phyloP scores from a whole-genome alignment of 768 basidiomycete species.

The Postia placenta region DNA sequence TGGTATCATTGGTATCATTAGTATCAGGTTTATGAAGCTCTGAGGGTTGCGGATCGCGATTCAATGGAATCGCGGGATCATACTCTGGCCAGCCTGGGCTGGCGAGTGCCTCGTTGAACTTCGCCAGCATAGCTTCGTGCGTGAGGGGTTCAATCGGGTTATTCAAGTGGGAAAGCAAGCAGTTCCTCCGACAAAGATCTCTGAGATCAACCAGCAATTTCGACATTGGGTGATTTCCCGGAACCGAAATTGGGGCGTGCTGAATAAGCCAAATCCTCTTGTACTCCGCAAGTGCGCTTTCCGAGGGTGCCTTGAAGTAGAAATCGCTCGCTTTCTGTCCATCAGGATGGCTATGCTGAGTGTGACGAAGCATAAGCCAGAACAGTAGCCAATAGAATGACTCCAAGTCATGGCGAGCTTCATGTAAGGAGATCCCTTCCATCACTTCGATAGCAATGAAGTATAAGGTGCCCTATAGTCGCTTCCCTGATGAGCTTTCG shows the following conservation, averaged over 20 bases:
- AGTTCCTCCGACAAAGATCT: background rate
- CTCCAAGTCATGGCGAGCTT: conserved; percentile 9
- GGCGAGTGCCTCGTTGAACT: conserved; percentile 4
- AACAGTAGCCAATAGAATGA: conserved; percentile 13
- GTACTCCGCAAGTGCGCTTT: background rate
- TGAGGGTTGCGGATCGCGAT: background rate
- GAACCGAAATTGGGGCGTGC: background rate
- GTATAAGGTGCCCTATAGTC: conserved; percentile 4
- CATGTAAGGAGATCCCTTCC: background rate
- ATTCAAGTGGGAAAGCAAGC: background rate
- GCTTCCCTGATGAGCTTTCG: background rate
- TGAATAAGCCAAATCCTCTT: background rate
- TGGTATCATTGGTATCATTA: too few species aligned
- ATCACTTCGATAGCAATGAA: conserved; percentile 5
- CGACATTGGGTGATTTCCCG: background rate
- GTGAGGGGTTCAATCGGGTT: background rate
- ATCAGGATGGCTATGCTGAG: background rate
- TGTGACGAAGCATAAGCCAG: conserved; percentile 8
- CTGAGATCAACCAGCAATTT: background rate
- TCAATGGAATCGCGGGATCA: conserved; percentile 2
- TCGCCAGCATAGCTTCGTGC: background rate
- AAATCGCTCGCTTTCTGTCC: background rate
- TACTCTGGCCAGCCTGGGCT: conserved; percentile 3
- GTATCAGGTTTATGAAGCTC: background rate
- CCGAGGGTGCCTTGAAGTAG: background rate